phyloP scores from a whole-genome alignment of 108 stramenopile species.

The Chaetoceros tenuissimus region DNA sequence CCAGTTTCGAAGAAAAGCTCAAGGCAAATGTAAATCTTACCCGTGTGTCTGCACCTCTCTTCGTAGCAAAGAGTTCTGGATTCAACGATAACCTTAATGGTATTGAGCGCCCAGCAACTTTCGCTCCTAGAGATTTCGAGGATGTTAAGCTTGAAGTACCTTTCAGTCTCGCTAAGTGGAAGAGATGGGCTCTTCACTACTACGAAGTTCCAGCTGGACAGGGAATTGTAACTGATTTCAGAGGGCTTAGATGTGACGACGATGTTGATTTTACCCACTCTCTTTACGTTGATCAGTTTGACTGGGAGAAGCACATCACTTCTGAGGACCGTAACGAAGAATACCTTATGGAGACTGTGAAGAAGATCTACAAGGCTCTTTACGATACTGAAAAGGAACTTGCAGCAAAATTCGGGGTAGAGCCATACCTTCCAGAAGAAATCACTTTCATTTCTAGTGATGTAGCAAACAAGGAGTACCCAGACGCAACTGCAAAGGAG shows the following conservation, averaged over 20 bases:
- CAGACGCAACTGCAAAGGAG: slow-evolving; percentile 25
- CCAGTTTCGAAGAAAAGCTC: slow-evolving; percentile 29
- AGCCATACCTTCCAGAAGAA: slow-evolving; percentile 14
- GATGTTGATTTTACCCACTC: slow-evolving; percentile 31
- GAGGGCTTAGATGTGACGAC: slow-evolving; percentile 28
- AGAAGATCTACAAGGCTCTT: slow-evolving; percentile 23
- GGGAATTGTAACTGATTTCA: slow-evolving; percentile 28
- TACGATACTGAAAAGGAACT: slow-evolving; percentile 23
- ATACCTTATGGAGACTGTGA: slow-evolving; percentile 23
- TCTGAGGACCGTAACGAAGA: slow-evolving; percentile 19
- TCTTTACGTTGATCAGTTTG: slow-evolving; percentile 28
- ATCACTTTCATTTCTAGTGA: slow-evolving; percentile 14
- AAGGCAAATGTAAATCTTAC: slow-evolving; percentile 36
- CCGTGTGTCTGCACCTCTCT: slow-evolving; percentile 31
- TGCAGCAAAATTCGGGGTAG: slow-evolving; percentile 13
- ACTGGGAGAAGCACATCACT: slow-evolving; percentile 24
- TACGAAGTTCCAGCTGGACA: slow-evolving; percentile 17
- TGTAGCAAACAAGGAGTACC: slow-evolving; percentile 18
- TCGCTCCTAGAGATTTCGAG: slow-evolving; percentile 28
- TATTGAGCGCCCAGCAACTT: slow-evolving; percentile 23
- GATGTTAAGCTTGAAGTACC: slow-evolving; percentile 26
- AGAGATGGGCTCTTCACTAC: slow-evolving; percentile 33
- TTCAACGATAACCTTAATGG: slow-evolving; percentile 42
- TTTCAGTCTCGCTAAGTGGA: slow-evolving; percentile 39
- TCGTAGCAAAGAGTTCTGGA: slow-evolving; percentile 24